These are phyloP conservation scores for Mycosarcoma maydis DNA, from an alignment of 1,284 basidiomycete genomes.

Conservation along the genomic window DNA sequence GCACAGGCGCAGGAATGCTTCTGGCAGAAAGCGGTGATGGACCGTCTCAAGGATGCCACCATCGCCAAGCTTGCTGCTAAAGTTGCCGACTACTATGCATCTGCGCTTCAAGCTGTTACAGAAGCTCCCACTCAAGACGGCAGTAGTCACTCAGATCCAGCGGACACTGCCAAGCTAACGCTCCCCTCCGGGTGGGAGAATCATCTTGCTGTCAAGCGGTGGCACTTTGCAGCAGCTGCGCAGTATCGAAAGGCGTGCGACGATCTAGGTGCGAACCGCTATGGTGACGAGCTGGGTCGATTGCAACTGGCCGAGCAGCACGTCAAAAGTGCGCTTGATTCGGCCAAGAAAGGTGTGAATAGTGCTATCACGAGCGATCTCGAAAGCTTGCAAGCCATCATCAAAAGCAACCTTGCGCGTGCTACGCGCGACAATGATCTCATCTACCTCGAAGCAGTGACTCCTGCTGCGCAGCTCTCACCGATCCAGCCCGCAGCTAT, in stretches of 20 bases:
- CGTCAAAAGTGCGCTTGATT: conserved; percentile 78
- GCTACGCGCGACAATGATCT: conserved; percentile 90
- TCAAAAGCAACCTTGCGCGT: conserved; percentile 71
- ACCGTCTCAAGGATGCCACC: conserved; percentile 82
- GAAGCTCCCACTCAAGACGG: background rate
- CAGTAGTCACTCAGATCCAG: conserved; percentile 4
- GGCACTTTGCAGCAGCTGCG: conserved; percentile 89
- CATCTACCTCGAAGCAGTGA: conserved; percentile 91
- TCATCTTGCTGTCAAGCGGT: conserved; percentile 83
- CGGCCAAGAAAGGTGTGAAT: conserved; percentile 75
- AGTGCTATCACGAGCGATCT: conserved; percentile 62
- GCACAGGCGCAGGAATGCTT: conserved; percentile 97
- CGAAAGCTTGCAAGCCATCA: conserved; percentile 77
- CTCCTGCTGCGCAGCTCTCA: conserved; percentile 76
- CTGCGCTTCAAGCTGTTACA: conserved; percentile 30
- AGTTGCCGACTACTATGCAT: conserved; percentile 68
- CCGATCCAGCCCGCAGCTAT: conserved; percentile 77
- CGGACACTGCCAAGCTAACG: conserved; percentile 18
- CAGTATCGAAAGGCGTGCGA: conserved; percentile 89
- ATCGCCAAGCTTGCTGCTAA: conserved; percentile 85
- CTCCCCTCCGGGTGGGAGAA: conserved; percentile 77
- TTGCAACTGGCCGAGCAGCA: conserved; percentile 67
- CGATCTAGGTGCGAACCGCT: conserved; percentile 79
- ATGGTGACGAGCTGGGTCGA: conserved; percentile 61
- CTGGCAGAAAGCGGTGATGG: conserved; percentile 88